Conservation (phyloP, 2,329 filamentous ascomycete species). For the Aureobasidium sp. region DNA sequence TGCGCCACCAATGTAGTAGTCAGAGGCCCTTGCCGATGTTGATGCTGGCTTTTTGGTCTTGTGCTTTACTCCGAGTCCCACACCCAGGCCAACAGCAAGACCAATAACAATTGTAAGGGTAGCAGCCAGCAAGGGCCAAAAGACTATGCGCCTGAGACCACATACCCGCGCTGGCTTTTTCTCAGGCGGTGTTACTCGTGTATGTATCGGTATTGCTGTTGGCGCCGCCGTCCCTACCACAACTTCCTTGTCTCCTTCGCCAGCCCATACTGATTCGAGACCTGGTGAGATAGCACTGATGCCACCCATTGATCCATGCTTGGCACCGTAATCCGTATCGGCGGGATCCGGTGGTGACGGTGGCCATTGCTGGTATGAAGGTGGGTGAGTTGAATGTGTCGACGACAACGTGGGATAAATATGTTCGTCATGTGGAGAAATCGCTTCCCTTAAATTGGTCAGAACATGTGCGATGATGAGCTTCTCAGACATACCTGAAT, state of each 20-base stretch:
- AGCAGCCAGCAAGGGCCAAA: conserved; percentile 21
- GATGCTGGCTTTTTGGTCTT: conserved; percentile 21
- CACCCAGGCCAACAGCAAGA: conserved; percentile 32
- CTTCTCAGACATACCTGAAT: not conserved
- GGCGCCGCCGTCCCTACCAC: conserved; percentile 14
- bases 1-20: conserved; percentile 33
- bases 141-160: conserved; percentile 19
- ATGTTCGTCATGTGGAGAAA: not conserved
- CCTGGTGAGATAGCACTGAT: conserved; percentile 20
- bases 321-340: conserved; percentile 18
- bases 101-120: conserved; percentile 28
- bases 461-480: not conserved
- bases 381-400: conserved; percentile 13
- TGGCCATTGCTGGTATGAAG: conserved; percentile 23
- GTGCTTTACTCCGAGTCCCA: conserved; percentile 30
- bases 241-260: conserved; percentile 28
- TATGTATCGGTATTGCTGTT: not conserved
- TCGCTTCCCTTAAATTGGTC: not conserved
- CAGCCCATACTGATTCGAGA: conserved; percentile 23
- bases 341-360: not conserved
- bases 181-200: conserved; percentile 13
- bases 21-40: not conserved
- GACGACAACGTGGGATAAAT: not conserved
- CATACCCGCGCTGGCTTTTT: conserved; percentile 18
- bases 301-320: conserved; percentile 19